Base-by-base conservation (phyloP, 2,329 filamentous ascomycete genomes). In the Epichloe brachyelytri region DNA sequence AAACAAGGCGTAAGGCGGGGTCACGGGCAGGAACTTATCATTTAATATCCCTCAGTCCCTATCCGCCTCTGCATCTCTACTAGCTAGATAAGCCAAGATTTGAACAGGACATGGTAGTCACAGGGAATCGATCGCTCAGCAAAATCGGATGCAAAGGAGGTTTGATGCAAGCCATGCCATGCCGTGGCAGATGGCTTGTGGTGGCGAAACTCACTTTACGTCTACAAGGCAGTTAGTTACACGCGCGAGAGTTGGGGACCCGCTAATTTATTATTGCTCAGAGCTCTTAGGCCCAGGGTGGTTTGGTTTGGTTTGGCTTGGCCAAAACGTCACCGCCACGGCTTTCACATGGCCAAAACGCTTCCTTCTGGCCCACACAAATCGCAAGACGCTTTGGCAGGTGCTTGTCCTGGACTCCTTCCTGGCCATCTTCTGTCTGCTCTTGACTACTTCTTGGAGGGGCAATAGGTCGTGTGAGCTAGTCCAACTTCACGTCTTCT, bases 381-480 rank as follows among this genome's bases (percentile, higher is more conserved):
- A 30, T 30, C 26, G 26, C 26, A 30, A 10, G 26, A 10, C 26
- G 26, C 26, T 30, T 8, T 30, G 26, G 26, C 26, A 30, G 3
- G 26, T 30, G 26, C 26, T 58, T 61, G 59, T 54, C 50, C 53
- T 54, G 46, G 26, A 4, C 26, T 4, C 26, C 26, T 30, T 30
- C 8, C 30, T 4, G 30, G 7, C 30, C 30, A 30, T 48, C 50
- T 54, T 57, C 54, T 53, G 50, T 57, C 54, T 53, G 50, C 50
- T 48, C 30, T 48, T 5, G n/a, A 39, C 50, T 34, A 46, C 51
- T 34, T 43, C 55, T 64, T 56, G 59, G 61, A 66, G 65, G 55
- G 65, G 66, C 53, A 69, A 68, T 54, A 65, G 64, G 64, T 69
- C 66, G 67, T 67, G 66, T 69, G 66, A 65, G 58, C 62, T 56